A percentile compares a stretch with the other conserved stretches of the same genome.
Conservation (phyloP, 2,329 filamentous ascomycete genomes). For the Cladosporium halotolerans region DNA sequence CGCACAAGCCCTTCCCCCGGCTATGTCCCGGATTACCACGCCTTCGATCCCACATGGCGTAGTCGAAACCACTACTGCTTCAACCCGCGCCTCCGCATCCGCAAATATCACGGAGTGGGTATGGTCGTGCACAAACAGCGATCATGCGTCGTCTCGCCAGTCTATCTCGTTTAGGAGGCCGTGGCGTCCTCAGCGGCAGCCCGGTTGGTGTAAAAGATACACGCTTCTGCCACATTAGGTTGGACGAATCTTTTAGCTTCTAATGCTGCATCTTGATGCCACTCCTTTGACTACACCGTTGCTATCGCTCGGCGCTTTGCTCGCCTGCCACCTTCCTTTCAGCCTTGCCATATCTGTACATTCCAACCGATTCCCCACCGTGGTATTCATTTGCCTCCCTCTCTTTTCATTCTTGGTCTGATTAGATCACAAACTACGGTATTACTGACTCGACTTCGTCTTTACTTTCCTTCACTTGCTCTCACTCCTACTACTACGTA, state of each 20-base stretch:
- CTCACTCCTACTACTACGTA: not conserved
- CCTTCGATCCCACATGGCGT: not conserved
- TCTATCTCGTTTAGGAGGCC: not conserved
- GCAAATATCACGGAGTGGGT: conserved; percentile 5
- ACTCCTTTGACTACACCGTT: conserved; percentile 3
- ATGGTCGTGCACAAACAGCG: not conserved
- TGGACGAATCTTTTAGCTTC: not conserved
- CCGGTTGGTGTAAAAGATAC: not conserved
- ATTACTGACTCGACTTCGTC: too few species aligned
- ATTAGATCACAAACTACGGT: too few species aligned
- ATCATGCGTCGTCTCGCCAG: not conserved
- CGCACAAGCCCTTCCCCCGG: too few species aligned
- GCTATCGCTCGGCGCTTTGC: not conserved
- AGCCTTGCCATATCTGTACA: not conserved
- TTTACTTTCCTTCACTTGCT: not conserved
- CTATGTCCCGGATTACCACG: not conserved
- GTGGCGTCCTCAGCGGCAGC: conserved; percentile 1
- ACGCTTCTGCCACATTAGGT: not conserved
- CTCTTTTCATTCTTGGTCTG: too few species aligned
- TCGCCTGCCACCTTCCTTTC: not conserved
- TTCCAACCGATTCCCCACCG: not conserved
- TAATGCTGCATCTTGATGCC: not conserved
- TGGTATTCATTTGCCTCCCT: not conserved
- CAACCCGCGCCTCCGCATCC: conserved; percentile 1
- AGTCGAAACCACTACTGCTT: conserved; percentile 5